These are phyloP conservation scores for Xylariaceae sp. DNA, from an alignment of 2,329 filamentous ascomycete genomes.

Conservation along the genomic window DNA sequence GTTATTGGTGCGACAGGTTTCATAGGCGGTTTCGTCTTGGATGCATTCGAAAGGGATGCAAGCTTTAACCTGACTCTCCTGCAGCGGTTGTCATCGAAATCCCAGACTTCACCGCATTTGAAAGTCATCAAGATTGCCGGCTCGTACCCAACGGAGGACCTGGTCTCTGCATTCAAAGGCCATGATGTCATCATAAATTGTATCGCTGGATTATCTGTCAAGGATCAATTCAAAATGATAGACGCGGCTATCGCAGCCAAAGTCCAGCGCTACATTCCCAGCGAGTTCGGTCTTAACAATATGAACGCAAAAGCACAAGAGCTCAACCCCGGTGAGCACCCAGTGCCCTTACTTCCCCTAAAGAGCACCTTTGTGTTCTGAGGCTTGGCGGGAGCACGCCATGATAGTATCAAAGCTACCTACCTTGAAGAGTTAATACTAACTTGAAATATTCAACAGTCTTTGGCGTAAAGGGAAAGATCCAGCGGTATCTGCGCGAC, in stretches of 20 bases:
- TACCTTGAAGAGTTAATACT: too few relatives aligned
- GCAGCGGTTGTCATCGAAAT: constrained; percentile 27
- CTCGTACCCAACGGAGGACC: constrained; percentile 24
- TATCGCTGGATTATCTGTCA: constrained; percentile 32
- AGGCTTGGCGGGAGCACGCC: too few relatives aligned
- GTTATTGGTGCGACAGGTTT: constrained; percentile 31
- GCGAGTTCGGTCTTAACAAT: constrained; percentile 45
- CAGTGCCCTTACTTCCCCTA: too few relatives aligned
- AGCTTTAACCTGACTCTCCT: constrained; percentile 26
- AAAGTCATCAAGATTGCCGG: constrained; percentile 26
- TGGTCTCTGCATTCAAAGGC: constrained; percentile 22
- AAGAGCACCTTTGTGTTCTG: too few relatives aligned
- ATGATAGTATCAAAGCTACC: too few relatives aligned
- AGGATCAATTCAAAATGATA: constrained; percentile 47
- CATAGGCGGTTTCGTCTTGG: constrained; percentile 27
- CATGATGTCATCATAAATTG: constrained; percentile 38
- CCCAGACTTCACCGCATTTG: constrained; percentile 16
- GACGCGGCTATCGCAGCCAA: constrained; percentile 53
- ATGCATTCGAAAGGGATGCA: constrained; percentile 26
- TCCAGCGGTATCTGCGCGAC: constrained; percentile 26
- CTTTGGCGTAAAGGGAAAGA: constrained; percentile 27
- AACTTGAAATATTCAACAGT: too few relatives aligned
- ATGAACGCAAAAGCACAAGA: constrained; percentile 23
- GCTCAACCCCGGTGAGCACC: constrained; percentile 20
- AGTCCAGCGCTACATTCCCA: constrained; percentile 52